These are phyloP conservation scores for Kalanchoe fedtschenkoi DNA, from an alignment of 164 flowering plant genomes.

Conservation along the genomic window DNA sequence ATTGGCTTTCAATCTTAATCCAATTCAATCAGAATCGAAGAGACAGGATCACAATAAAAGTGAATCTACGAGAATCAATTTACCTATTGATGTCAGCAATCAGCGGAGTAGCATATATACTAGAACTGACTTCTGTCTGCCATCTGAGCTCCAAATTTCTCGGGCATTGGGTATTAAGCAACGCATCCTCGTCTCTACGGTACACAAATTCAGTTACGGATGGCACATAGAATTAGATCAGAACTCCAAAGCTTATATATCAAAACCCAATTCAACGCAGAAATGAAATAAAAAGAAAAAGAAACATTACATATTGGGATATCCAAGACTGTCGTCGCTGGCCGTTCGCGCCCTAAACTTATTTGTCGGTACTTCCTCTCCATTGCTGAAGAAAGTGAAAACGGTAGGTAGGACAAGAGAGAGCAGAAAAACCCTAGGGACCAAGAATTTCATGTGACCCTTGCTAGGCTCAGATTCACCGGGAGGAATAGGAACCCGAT, in stretches of 20 bases:
- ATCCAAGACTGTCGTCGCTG: conserved; percentile 63
- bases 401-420: conserved; percentile 15
- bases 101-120: conserved; percentile 89
- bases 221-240: background rate
- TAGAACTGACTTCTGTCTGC: conserved; percentile 97
- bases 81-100: conserved; percentile 95
- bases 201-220: background rate
- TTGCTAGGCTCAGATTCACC: background rate
- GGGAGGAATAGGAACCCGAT: background rate
- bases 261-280: conserved; percentile 1
- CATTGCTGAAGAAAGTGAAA: conserved; percentile 15
- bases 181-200: conserved; percentile 73
- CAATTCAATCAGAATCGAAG: background rate
- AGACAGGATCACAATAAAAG: background rate
- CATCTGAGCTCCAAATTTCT: conserved; percentile 86
- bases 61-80: background rate
- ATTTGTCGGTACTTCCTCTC: conserved; percentile 34
- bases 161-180: conserved; percentile 86
- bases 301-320: conserved; percentile 57
- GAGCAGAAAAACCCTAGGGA: conserved; percentile 16
- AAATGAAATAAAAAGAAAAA: background rate
- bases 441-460: conserved; percentile 20
- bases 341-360: conserved; percentile 81
- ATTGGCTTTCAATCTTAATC: background rate
- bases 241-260: background rate